A percentile compares a stretch with the other conserved stretches of the same genome.
Evolutionary conservation across 176 grass and related monocot species (phyloP).

Genomic region (Leersia perrieri): DNA sequence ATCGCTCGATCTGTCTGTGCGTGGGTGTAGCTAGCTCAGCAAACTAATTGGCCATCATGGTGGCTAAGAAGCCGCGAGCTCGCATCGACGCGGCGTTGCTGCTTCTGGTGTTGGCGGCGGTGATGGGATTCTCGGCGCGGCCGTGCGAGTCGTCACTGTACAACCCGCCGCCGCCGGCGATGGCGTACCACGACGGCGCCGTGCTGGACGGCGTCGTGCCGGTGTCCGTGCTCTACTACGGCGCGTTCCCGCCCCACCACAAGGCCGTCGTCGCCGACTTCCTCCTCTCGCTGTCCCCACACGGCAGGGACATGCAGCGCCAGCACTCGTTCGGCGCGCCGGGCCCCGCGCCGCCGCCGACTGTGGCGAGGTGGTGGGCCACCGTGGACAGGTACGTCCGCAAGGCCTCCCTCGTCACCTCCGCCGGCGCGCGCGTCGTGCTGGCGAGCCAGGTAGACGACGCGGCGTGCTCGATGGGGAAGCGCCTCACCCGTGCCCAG

Average conservation of each 20-base stretch:
- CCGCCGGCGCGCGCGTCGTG: conserved; percentile 50
- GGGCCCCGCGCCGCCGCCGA: conserved; percentile 14
- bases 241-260: conserved; percentile 68
- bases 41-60: background rate
- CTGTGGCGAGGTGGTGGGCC: conserved; percentile 72
- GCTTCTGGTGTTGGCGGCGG: background rate
- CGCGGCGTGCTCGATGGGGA: conserved; percentile 52
- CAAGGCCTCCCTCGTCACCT: conserved; percentile 52
- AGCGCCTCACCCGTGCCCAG: conserved; percentile 38
- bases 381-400: conserved; percentile 77
- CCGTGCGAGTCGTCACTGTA: conserved; percentile 53
- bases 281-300: conserved; percentile 68
- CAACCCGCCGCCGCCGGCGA: conserved; percentile 38
- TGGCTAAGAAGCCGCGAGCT: background rate
- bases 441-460: conserved; percentile 74
- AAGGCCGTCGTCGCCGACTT: conserved; percentile 69
- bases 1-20: no score
- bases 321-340: conserved; percentile 19
- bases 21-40: no score
- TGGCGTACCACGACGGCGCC: conserved; percentile 66
- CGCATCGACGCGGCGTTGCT: conserved; percentile 24
- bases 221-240: conserved; percentile 82
- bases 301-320: background rate
- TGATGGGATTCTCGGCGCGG: background rate
- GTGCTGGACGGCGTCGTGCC: conserved; percentile 67